Percentiles rank a stretch among this genome's conserved stretches.
phyloP scores from a whole-genome alignment of 352 stramenopile genomes.

The Phytophthora chlamydospora region DNA sequence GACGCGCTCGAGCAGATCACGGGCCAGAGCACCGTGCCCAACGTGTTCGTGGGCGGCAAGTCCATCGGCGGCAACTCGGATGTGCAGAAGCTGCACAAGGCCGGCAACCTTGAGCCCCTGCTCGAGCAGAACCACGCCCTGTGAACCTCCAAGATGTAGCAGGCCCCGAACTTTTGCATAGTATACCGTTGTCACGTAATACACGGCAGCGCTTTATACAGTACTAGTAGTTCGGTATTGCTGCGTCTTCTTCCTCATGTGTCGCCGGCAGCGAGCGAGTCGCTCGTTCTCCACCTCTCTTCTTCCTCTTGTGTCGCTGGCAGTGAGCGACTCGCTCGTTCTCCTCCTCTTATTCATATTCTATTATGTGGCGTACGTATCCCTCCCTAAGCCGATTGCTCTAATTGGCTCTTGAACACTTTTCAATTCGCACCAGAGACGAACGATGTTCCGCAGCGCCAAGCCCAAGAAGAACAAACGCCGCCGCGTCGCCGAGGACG shows the following conservation, averaged over 20 bases:
- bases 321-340: too few species aligned
- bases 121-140: constrained; percentile 74
- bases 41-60: constrained; percentile 96
- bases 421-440: constrained; percentile 1
- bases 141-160: constrained; percentile 34
- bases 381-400: constrained; percentile 17
- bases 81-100: constrained; percentile 86
- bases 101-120: constrained; percentile 90
- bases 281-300: too few species aligned
- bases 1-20: constrained; percentile 67
- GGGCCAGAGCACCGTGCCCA: constrained; percentile 95
- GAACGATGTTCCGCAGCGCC: constrained; percentile 46
- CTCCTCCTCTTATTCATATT: background rate
- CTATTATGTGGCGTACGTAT: background rate
- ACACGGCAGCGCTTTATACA: constrained; percentile 3
- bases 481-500: constrained; percentile 43
- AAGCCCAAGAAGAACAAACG: constrained; percentile 64
- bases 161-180: background rate
- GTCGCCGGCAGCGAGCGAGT: too few species aligned
- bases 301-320: background rate
- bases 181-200: constrained; percentile 10
- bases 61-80: constrained; percentile 96
- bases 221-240: background rate
- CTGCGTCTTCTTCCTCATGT: constrained; percentile 1
- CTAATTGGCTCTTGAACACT: constrained; percentile 7